Conservation (phyloP, 257 asterid species). For the Oldenlandia corymbosa region DNA sequence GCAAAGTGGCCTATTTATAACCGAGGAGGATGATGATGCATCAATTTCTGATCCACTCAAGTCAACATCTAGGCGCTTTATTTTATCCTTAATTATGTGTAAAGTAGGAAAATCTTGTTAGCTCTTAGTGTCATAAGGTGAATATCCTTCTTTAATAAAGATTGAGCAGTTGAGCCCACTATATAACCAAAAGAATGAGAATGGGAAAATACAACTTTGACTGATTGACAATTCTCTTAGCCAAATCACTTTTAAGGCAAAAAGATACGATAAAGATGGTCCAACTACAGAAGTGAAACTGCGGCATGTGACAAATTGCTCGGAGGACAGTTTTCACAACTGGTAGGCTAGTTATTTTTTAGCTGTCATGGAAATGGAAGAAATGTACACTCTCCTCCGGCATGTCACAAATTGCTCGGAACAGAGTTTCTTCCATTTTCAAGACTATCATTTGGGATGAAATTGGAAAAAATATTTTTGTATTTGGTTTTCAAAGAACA, state of each 20-base stretch:
- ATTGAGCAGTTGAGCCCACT: neutral
- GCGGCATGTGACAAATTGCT: constrained; percentile 16
- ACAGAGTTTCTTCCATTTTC: too few relatives aligned
- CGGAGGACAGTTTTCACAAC: neutral
- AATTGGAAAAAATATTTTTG: too few relatives aligned
- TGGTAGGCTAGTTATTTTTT: neutral
- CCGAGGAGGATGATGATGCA: constrained; percentile 8
- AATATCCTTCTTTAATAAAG: too few relatives aligned
- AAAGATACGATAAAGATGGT: neutral
- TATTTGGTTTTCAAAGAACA: too few relatives aligned
- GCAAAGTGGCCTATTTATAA: constrained; percentile 19
- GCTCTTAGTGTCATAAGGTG: too few relatives aligned
- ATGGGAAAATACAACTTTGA: neutral
- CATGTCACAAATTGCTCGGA: too few relatives aligned
- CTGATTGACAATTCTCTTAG: neutral
- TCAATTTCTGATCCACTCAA: constrained; percentile 8
- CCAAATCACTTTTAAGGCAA: neutral
- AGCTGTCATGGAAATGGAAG: too few relatives aligned
- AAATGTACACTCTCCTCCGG: too few relatives aligned
- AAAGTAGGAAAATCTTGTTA: too few relatives aligned
- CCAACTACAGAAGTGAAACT: constrained; percentile 11
- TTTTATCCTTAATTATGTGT: neutral
- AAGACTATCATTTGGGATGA: too few relatives aligned
- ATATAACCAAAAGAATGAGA: neutral
- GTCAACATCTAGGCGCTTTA: neutral